Percentiles rank a stretch among this genome's conserved stretches.
phyloP scores from a whole-genome alignment of 2,329 filamentous ascomycete genomes.

The Talaromyces sp. region DNA sequence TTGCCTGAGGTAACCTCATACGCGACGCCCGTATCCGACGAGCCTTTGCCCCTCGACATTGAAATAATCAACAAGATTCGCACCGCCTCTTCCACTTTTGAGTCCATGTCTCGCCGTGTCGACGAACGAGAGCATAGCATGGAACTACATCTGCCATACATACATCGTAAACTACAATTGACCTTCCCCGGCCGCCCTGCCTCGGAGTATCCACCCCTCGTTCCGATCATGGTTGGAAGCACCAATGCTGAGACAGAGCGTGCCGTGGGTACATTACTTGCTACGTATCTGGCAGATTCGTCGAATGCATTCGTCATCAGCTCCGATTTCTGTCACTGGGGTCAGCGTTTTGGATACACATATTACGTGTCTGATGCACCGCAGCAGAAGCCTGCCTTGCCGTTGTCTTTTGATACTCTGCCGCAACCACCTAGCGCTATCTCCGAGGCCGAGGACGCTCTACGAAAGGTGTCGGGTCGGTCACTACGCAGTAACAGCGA shows the following conservation, averaged over 20 bases:
- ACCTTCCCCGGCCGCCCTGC: constrained; percentile 48
- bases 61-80: constrained; percentile 41
- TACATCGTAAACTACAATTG: constrained; percentile 70
- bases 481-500: constrained; percentile 32
- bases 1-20: constrained; percentile 64
- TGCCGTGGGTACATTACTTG: constrained; percentile 64
- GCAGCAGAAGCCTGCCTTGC: constrained; percentile 33
- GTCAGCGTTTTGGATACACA: constrained; percentile 74
- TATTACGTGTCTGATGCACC: constrained; percentile 62
- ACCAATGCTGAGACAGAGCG: constrained; percentile 65
- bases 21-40: constrained; percentile 42
- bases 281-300: constrained; percentile 71
- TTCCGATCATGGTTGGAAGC: constrained; percentile 82
- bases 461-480: constrained; percentile 31
- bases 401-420: constrained; percentile 41
- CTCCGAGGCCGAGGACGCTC: constrained; percentile 27
- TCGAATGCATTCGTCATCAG: constrained; percentile 78
- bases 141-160: constrained; percentile 94
- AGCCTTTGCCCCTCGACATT: constrained; percentile 44
- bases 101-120: constrained; percentile 57
- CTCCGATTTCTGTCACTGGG: constrained; percentile 98
- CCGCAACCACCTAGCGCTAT: constrained; percentile 34
- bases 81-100: constrained; percentile 35
- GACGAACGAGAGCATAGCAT: constrained; percentile 88
- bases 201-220: constrained; percentile 64